phyloP scores from a whole-genome alignment of 306 rosid genomes.

The Elaeagnus macrophylla region DNA sequence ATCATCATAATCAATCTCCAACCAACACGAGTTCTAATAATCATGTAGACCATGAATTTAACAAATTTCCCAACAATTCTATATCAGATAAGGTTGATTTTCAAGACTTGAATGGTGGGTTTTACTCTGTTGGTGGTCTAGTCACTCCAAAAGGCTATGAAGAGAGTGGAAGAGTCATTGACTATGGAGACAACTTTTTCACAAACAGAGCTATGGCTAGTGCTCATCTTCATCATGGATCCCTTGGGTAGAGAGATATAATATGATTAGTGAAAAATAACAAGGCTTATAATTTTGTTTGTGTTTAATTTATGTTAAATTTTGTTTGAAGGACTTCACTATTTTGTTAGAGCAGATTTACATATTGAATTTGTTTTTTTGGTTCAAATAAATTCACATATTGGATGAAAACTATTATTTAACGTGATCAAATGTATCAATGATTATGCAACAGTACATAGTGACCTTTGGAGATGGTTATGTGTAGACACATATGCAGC shows the following conservation, averaged over 20 bases:
- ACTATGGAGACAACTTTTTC: constrained; percentile 32
- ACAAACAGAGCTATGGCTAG: constrained; percentile 27
- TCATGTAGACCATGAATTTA: no score
- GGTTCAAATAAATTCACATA: no score
- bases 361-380: no score
- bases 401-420: no score
- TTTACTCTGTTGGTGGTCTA: constrained; percentile 37
- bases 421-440: no score
- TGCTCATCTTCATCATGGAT: constrained; percentile 41
- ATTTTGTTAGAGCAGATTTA: no score
- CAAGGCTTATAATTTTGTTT: not conserved
- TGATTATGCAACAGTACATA: no score
- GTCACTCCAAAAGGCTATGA: constrained; percentile 22
- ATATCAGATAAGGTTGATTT: constrained; percentile 19
- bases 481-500: no score
- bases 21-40: no score
- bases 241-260: constrained; percentile 28
- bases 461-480: no score
- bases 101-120: constrained; percentile 33
- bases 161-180: constrained; percentile 22
- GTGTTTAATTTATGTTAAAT: not conserved
- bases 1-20: no score
- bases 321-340: constrained; percentile 6
- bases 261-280: not conserved
- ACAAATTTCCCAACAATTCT: not conserved